A percentile compares a stretch with the other conserved stretches of the same genome.
Conservation (phyloP, 345 rosid species). For the sweet orange (Citrus sinensis) region DNA sequence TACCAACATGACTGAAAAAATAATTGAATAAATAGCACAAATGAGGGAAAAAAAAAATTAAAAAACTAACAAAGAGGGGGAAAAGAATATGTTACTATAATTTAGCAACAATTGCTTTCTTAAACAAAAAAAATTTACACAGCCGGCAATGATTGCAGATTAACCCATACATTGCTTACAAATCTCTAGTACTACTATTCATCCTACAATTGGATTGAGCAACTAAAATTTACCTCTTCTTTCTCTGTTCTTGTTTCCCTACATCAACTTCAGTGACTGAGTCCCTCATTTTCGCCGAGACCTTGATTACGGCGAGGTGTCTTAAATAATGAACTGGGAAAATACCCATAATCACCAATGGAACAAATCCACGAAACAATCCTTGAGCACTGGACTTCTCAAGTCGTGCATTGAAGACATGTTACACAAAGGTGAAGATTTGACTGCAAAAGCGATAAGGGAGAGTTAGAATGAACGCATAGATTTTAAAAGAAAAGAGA, state of each 20-base stretch:
- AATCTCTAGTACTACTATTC: not conserved
- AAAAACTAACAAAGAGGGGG: not conserved
- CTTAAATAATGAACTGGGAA: not conserved
- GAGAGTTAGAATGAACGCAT: not conserved
- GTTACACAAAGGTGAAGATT: not conserved
- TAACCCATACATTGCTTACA: not conserved
- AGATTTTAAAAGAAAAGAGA: not conserved
- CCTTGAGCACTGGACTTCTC: not conserved
- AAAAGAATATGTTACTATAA: not conserved
- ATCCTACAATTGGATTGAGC: slow-evolving; percentile 4
- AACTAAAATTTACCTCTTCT: not conserved
- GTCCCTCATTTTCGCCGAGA: not conserved
- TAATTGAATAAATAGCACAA: not conserved
- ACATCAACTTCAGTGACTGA: not conserved
- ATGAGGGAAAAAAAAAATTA: not conserved
- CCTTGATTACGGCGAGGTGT: not conserved
- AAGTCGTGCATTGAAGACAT: not conserved
- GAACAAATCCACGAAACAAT: not conserved
- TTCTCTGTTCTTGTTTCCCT: not conserved
- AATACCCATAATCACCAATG: not conserved
- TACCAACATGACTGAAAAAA: not conserved
- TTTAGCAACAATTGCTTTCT: slow-evolving; percentile 2
- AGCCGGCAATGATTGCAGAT: slow-evolving; percentile 3
- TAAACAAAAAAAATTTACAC: slow-evolving; percentile 10
- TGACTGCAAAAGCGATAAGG: not conserved